Percentiles rank a stretch among this genome's conserved stretches.
Conservation (phyloP, 345 rosid species). For the Ricinus communis region DNA sequence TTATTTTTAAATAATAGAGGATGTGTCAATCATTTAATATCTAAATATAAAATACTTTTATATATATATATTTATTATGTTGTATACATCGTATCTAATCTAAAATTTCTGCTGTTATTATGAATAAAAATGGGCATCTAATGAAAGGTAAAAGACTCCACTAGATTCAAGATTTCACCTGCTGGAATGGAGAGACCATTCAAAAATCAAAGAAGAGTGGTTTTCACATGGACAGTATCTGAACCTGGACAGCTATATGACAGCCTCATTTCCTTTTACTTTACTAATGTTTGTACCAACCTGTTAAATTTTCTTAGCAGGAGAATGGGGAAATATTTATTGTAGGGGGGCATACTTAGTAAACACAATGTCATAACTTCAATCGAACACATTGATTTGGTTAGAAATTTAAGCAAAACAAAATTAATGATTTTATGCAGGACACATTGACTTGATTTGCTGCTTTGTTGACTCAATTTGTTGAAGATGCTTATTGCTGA, state of each 20-base stretch:
- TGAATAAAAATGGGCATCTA: background rate
- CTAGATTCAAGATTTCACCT: conserved; percentile 14
- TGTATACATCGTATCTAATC: no score
- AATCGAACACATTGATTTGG: background rate
- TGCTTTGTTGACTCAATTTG: no score
- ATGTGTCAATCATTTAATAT: no score
- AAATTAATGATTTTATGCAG: no score
- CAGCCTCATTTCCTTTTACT: no score
- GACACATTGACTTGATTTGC: no score
- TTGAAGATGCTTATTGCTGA: no score
- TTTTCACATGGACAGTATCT: background rate
- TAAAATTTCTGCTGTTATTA: no score
- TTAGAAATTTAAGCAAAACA: background rate
- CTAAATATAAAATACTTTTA: no score
- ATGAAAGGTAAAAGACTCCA: background rate
- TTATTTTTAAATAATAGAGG: no score
- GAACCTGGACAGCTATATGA: background rate
- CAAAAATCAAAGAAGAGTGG: background rate
- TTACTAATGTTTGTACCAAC: conserved; percentile 1
- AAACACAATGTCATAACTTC: background rate
- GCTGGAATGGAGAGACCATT: background rate
- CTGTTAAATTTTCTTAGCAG: background rate
- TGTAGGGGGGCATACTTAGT: background rate
- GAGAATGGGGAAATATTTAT: conserved; percentile 2
- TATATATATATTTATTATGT: no score